Percentiles rank a stretch among this genome's conserved stretches.
Evolutionary conservation across 495 filamentous ascomycete species (phyloP).

Genomic region (Penicillium lividum): DNA sequence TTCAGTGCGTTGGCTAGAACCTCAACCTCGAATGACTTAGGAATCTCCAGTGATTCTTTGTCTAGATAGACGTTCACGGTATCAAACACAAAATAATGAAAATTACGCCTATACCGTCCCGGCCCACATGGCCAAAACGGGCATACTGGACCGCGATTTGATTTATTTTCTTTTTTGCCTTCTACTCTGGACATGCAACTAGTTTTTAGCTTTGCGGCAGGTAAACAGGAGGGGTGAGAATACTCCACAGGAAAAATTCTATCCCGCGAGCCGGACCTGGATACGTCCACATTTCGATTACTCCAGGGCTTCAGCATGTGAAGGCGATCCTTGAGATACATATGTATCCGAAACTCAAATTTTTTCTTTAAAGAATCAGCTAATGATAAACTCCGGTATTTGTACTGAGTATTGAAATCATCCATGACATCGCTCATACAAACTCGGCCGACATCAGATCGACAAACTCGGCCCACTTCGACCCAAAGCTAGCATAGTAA

Average conservation of each 20-base stretch:
- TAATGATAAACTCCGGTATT: neutral
- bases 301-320: neutral
- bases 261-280: neutral
- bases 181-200: neutral
- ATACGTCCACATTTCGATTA: neutral
- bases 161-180: slow-evolving; percentile 3
- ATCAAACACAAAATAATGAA: neutral
- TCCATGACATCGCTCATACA: neutral
- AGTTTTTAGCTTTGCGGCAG: slow-evolving; percentile 4
- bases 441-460: slow-evolving; percentile 35
- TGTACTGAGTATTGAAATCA: neutral
- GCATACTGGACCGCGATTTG: neutral
- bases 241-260: slow-evolving; percentile 3
- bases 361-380: neutral
- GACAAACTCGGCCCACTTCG: slow-evolving; percentile 45
- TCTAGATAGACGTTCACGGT: neutral
- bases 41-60: neutral
- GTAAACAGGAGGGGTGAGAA: neutral
- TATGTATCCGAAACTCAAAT: neutral
- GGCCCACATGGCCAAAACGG: neutral
- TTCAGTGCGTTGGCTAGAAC: no score
- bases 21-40: no score
- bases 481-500: slow-evolving; percentile 49
- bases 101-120: neutral
- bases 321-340: no score